phyloP scores from a whole-genome alignment of 495 filamentous ascomycete genomes.

The Xylaria venustula region DNA sequence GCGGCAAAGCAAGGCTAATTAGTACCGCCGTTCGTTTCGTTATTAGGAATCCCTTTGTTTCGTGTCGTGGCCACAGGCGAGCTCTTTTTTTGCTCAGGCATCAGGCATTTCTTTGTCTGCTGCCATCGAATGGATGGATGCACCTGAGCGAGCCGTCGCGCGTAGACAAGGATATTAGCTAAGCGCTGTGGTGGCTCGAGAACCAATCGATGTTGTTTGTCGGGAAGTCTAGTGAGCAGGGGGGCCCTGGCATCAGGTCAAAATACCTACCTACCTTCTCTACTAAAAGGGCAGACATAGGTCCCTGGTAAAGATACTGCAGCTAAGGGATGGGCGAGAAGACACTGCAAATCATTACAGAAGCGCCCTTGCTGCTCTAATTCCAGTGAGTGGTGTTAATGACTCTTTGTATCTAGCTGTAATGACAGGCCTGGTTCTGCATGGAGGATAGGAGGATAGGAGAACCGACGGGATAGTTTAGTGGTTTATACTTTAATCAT shows the following conservation, averaged over 20 bases:
- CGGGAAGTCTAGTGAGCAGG: not conserved
- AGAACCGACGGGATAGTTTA: too few species aligned
- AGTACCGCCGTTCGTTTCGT: not conserved
- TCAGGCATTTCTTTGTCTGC: not conserved
- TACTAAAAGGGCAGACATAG: not conserved
- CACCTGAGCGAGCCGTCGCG: not conserved
- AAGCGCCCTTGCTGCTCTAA: not conserved
- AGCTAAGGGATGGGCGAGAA: not conserved
- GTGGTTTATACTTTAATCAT: too few species aligned
- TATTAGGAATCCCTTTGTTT: slow-evolving; percentile 9
- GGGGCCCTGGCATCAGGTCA: not conserved
- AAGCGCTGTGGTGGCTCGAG: slow-evolving; percentile 1
- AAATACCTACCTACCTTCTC: too few species aligned
- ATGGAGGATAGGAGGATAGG: too few species aligned
- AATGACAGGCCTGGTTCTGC: too few species aligned
- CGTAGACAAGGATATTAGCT: not conserved
- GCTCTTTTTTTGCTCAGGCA: not conserved
- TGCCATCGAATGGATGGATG: slow-evolving; percentile 4
- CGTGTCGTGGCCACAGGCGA: not conserved
- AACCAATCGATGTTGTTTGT: slow-evolving; percentile 3
- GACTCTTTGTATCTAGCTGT: not conserved
- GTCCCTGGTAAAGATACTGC: too few species aligned
- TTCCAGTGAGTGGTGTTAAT: not conserved
- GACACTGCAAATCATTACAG: not conserved
- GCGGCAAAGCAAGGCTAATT: not conserved